Evolutionary conservation across 768 basidiomycete genomes (phyloP), one percentile per base, ranked within the genome.

Genomic region (Leccinum aurantiacum): DNA sequence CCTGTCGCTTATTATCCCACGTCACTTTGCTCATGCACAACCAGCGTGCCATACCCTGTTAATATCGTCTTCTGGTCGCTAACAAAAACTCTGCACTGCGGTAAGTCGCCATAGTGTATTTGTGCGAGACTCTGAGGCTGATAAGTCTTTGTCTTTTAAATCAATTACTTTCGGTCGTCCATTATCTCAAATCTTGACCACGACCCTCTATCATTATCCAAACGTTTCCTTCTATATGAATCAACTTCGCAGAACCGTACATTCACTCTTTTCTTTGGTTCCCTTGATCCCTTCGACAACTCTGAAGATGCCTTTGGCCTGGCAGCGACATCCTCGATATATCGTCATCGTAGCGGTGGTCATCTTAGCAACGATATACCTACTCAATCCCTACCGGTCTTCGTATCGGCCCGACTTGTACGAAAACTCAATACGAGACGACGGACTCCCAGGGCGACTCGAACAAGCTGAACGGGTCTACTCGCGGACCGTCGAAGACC

Each of bases 291-390:
- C 15, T 46, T 44, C 54, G 25, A 58, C 62, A 31, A 31, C 15
- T 48, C 25, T 54, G 22, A 68, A 59, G 53, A 75, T 75, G 74
- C 72, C 72, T 37, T 56, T 53, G 27, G 56, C 63, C 31, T 76
- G 75, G 74, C 69, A 74, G 58, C 77, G 82, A 58, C 83, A 85
- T 67, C 84, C 84, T 29, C 80, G 82, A 64, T 85, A 84, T 71
- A 69, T 76, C 59, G 60, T 83, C 59, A 69, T 78, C 65, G 71
- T 82, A 53, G 69, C 77, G 37, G 51, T 78, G 58, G 71, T 77
- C 44, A 76, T 84, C 48, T 60, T 76, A 53, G 70, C 74, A 49
- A 78, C 83, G 19, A 69, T 83, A 67, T 82, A 81, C 66, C 65
- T 85, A n/a, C 76, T 84, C 58, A 70, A 72, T 55, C 75, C 77